A percentile compares a stretch with the other conserved stretches of the same genome.
Conservation (phyloP, 129 eudicot species). For the Escallonia rubra region DNA sequence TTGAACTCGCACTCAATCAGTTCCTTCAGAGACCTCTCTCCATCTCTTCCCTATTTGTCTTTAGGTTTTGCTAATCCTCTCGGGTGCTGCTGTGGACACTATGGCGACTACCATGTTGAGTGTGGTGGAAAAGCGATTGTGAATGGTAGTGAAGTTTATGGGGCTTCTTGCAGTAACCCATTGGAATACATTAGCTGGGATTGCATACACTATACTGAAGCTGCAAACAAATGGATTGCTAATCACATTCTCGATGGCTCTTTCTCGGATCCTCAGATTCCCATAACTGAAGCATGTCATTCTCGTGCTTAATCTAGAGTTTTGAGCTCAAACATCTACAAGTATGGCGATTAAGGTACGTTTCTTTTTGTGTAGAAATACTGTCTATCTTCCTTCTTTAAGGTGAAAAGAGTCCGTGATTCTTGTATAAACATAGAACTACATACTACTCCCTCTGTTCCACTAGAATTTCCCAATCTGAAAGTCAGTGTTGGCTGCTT, state of each 20-base stretch:
- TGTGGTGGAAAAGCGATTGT: slow-evolving; percentile 18
- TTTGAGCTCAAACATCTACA: neutral
- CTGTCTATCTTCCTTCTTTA: too few species aligned
- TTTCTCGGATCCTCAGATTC: slow-evolving; percentile 26
- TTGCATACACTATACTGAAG: slow-evolving; percentile 53
- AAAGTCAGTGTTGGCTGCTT: too few species aligned
- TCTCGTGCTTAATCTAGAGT: neutral
- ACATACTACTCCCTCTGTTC: too few species aligned
- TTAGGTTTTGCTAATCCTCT: slow-evolving; percentile 44
- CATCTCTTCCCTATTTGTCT: neutral
- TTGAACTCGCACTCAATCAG: neutral
- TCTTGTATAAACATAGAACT: too few species aligned
- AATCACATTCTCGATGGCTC: slow-evolving; percentile 34
- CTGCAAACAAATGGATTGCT: slow-evolving; percentile 50
- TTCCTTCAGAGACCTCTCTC: too few species aligned
- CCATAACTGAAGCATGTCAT: slow-evolving; percentile 28
- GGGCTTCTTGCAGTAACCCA: slow-evolving; percentile 25
- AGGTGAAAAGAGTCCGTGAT: too few species aligned
- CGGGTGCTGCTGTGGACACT: slow-evolving; percentile 42
- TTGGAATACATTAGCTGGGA: slow-evolving; percentile 49
- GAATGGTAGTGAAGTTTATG: slow-evolving; percentile 19
- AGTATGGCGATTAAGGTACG: neutral
- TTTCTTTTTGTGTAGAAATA: too few species aligned
- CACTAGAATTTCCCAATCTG: too few species aligned
- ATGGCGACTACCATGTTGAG: slow-evolving; percentile 6